Conservation (phyloP, 306 rosid genomes). For the Urtica urens region DNA sequence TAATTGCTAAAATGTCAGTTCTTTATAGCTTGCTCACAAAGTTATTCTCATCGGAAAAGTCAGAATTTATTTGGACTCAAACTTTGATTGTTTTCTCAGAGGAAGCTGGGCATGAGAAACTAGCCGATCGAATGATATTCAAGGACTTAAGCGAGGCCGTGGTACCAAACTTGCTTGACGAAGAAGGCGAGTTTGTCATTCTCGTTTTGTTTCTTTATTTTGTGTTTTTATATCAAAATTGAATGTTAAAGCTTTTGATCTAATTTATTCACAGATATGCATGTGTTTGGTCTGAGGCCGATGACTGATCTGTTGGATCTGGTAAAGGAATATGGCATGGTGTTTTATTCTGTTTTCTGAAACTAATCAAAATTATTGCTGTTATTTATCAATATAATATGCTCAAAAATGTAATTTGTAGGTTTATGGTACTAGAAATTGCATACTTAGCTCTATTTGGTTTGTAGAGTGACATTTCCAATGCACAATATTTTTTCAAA, state of each 20-base stretch:
- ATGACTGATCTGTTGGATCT: conserved; percentile 65
- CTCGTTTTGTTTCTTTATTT: not conserved
- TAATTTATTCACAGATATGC: conserved; percentile 37
- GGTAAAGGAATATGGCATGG: conserved; percentile 32
- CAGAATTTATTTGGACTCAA: not conserved
- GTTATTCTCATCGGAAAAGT: not conserved
- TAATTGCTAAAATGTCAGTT: not conserved
- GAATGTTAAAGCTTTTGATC: not conserved
- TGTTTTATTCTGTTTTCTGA: not conserved
- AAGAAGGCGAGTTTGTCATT: conserved; percentile 58
- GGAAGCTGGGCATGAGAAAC: conserved; percentile 45
- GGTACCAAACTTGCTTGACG: conserved; percentile 76
- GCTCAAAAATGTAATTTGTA: no score
- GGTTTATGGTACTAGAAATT: no score
- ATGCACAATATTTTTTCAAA: no score
- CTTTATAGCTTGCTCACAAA: not conserved
- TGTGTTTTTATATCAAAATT: not conserved
- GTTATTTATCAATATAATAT: no score
- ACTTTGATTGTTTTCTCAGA: conserved; percentile 31
- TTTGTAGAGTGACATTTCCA: no score
- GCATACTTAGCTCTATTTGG: no score
- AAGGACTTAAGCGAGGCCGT: conserved; percentile 65
- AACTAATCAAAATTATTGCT: not conserved
- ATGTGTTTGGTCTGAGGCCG: conserved; percentile 52
- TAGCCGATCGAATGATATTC: conserved; percentile 47